Evolutionary conservation across 2,329 filamentous ascomycete species (phyloP).

Genomic region (Microcyclospora tardicrescens): DNA sequence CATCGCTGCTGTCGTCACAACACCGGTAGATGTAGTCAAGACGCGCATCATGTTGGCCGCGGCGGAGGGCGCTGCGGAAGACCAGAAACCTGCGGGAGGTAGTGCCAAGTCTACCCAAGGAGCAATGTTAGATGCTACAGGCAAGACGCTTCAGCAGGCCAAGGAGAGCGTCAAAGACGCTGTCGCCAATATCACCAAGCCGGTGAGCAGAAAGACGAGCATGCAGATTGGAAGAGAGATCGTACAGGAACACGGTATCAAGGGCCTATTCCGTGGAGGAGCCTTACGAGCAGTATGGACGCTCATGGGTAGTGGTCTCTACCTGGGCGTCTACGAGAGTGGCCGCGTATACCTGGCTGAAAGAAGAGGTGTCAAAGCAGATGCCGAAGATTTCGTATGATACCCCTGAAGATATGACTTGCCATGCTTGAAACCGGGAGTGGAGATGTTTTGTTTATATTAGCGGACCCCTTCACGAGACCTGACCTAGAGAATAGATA

Average conservation of each 20-base stretch:
- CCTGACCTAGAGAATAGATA: too few species aligned
- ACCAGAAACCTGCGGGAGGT: slow-evolving; percentile 4
- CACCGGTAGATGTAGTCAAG: slow-evolving; percentile 80
- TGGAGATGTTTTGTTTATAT: too few species aligned
- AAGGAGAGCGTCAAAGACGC: slow-evolving; percentile 19
- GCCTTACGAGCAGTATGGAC: slow-evolving; percentile 66
- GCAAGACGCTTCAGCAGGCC: slow-evolving; percentile 23
- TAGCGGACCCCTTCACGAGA: too few species aligned
- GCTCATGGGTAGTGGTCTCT: slow-evolving; percentile 67
- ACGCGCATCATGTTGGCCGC: slow-evolving; percentile 74
- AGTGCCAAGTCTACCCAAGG: slow-evolving; percentile 12
- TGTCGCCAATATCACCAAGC: slow-evolving; percentile 21
- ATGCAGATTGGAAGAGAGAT: slow-evolving; percentile 53
- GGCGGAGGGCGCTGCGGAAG: slow-evolving; percentile 23
- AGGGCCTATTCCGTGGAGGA: slow-evolving; percentile 66
- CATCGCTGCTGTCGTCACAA: slow-evolving; percentile 68
- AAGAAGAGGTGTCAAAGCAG: slow-evolving; percentile 29
- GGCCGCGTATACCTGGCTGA: slow-evolving; percentile 45
- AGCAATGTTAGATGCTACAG: slow-evolving; percentile 28
- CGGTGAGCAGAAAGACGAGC: slow-evolving; percentile 27
- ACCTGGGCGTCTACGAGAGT: slow-evolving; percentile 75
- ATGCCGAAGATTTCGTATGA: slow-evolving; percentile 16
- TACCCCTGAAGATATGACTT: too few species aligned
- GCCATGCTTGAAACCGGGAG: too few species aligned
- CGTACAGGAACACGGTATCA: slow-evolving; percentile 51